Evolutionary conservation across 306 rosid genomes (phyloP).

Genomic region (Rosa chinensis): DNA sequence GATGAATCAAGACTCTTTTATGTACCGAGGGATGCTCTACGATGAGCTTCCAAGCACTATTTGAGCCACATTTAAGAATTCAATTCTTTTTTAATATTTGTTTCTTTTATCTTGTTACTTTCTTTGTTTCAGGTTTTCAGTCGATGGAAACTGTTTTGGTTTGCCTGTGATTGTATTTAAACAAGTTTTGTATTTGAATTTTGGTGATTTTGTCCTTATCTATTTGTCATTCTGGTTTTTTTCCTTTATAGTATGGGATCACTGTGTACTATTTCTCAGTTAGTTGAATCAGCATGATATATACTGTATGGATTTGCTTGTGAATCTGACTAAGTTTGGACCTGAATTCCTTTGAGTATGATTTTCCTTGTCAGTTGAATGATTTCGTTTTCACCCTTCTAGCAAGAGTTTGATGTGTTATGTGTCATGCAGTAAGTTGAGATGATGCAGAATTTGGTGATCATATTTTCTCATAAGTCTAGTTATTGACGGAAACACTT

Average conservation of each 20-base stretch:
- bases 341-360: not conserved
- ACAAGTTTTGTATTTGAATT: not conserved
- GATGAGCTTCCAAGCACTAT: slow-evolving; percentile 5
- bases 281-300: not conserved
- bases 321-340: not conserved
- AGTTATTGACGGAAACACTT: not conserved
- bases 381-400: not conserved
- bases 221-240: not conserved
- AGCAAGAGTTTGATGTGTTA: not conserved
- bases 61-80: slow-evolving; percentile 2
- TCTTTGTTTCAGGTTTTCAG: not conserved
- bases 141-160: not conserved
- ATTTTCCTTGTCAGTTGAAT: not conserved
- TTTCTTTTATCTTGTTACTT: not conserved
- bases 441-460: not conserved
- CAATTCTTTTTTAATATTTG: not conserved
- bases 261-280: not conserved
- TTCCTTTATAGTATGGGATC: not conserved
- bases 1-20: slow-evolving; percentile 9
- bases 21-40: not conserved
- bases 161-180: not conserved
- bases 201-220: not conserved
- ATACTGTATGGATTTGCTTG: not conserved
- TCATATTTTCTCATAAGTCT: not conserved
- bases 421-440: not conserved